phyloP scores from a whole-genome alignment of 768 basidiomycete species.

The Galerina sulciceps region DNA sequence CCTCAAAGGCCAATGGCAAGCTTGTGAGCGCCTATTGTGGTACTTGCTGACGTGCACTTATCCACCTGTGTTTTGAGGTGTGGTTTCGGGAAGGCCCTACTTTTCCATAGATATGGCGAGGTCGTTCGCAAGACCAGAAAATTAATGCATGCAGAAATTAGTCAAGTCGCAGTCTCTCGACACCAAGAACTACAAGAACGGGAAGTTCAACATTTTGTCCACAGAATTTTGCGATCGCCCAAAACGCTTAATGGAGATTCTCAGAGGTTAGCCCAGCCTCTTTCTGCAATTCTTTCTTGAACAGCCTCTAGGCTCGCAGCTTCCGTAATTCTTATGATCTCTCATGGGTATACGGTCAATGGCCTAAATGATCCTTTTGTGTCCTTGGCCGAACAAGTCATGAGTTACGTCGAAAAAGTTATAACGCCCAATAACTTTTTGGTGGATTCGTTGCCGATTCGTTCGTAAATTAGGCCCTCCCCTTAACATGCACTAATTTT shows the following conservation, averaged over 20 bases:
- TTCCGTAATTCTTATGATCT: slow-evolving; percentile 34
- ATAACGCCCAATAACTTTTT: slow-evolving; percentile 6
- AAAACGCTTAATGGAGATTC: background rate
- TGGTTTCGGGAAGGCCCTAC: background rate
- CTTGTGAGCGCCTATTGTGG: background rate
- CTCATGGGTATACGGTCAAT: slow-evolving; percentile 39
- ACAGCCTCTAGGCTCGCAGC: slow-evolving; percentile 17
- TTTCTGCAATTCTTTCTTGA: no score
- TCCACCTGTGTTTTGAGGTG: background rate
- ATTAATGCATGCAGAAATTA: background rate
- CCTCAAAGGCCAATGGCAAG: slow-evolving; percentile 2
- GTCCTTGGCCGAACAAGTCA: background rate
- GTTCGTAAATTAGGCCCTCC: background rate
- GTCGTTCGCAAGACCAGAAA: background rate
- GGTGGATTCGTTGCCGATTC: slow-evolving; percentile 6
- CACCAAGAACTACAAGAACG: background rate
- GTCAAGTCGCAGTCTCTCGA: background rate
- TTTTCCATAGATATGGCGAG: background rate
- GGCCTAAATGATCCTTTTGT: slow-evolving; percentile 35
- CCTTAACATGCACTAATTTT: background rate
- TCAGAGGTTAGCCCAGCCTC: background rate
- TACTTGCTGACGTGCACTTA: background rate
- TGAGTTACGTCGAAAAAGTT: background rate
- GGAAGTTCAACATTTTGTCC: background rate
- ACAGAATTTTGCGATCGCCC: background rate